Evolutionary conservation across 345 rosid genomes (phyloP).

Genomic region (Brassica juncea): DNA sequence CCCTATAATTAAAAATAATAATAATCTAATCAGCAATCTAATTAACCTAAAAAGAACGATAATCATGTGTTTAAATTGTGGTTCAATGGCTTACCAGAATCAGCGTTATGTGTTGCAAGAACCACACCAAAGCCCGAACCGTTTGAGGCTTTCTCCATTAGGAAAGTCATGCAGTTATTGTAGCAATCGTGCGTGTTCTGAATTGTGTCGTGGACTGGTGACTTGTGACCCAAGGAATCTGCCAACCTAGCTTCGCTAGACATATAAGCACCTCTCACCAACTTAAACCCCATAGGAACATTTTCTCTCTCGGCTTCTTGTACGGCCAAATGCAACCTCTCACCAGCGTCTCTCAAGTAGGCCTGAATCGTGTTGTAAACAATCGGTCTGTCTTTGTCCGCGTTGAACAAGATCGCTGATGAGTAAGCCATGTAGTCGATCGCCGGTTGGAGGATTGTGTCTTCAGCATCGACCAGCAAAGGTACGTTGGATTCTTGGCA

Average conservation of each 20-base stretch:
- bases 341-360: conserved; percentile 76
- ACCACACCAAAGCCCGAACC: conserved; percentile 58
- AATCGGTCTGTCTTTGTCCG: conserved; percentile 44
- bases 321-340: conserved; percentile 55
- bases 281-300: conserved; percentile 70
- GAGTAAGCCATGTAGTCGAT: conserved; percentile 80
- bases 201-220: conserved; percentile 75
- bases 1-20: conserved; percentile 43
- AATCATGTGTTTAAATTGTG: background rate
- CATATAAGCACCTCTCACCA: conserved; percentile 95
- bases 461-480: conserved; percentile 73
- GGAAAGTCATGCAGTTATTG: conserved; percentile 68
- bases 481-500: conserved; percentile 60
- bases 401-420: conserved; percentile 54
- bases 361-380: conserved; percentile 81
- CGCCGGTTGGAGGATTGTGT: conserved; percentile 73
- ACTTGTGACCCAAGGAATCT: conserved; percentile 60
- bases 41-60: background rate
- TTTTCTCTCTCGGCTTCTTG: conserved; percentile 59
- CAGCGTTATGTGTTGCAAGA: conserved; percentile 86
- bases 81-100: conserved; percentile 54
- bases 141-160: conserved; percentile 61
- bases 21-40: background rate
- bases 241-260: conserved; percentile 66
- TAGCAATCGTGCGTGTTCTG: conserved; percentile 73